Base-by-base conservation (phyloP, 2,329 filamentous ascomycete genomes). In the Rutstroemia sp. region DNA sequence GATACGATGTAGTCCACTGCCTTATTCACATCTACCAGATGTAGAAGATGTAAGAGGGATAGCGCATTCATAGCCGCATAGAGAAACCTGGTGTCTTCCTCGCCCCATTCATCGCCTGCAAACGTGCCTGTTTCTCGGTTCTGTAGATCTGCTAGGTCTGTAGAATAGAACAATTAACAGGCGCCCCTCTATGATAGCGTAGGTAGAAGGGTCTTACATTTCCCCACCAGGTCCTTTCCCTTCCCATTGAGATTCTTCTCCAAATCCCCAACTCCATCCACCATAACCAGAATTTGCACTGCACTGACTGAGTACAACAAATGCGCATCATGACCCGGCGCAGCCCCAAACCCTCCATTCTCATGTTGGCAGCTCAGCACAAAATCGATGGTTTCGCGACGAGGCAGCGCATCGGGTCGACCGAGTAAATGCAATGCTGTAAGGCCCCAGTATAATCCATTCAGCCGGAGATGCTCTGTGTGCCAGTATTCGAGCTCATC, bases 401-500 rank as follows among this genome's bases (percentile, higher is more conserved):
- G 83, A 10, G 92, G 87, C 9, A 99, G 81, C 3, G 87, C 90
- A 60, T 95, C 83, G 1, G 92, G 89, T 56, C 81, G 86, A 49
- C 85, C 82, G 58, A 99, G 83, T 27, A 97, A 79, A 75, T 96
- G 88, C 42, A 97, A 80, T 6, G 92, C 87, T 6, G 86, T 94
- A 57, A 99, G 75, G 14, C 94, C 94, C 94, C 94, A 99, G 73
- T 99, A 99, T 48, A 99, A 82, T 46, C 94, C 94, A 70, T 94
- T 96, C 57, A 99, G 81, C 59, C 94, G 90, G 63, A 99, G 79
- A 71, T 99, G 94, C 73, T 99, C 92, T 14, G 94, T 99, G 69
- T 97, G 79, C 88, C 92, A 96, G 76, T 97, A 99, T 72, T 96
- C 91, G 65, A 96, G 85, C 73, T 96, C 89, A 77, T 97, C 91